Base-by-base conservation (phyloP, 768 basidiomycete genomes). In the Agaricus bisporus region DNA sequence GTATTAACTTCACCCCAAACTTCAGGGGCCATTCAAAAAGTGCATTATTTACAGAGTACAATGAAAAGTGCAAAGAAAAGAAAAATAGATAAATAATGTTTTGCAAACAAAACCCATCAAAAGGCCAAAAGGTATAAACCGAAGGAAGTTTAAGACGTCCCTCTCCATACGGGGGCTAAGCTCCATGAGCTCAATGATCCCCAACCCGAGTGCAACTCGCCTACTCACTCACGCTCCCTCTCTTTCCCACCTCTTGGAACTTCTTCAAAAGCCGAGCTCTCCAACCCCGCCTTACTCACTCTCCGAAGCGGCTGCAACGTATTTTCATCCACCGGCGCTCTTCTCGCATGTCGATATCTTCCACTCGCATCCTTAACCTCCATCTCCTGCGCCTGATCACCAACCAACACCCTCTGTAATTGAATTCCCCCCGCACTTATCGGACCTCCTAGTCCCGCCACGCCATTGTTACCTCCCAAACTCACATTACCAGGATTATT, bases 231-330 rank as follows among this genome's bases (percentile, higher is more conserved):
- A 11, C 26, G 41, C 52, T 45, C 51, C 51, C 18, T 52, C 20
- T 45, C 51, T 20, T 43, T 43, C 42, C 47, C 51, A 11, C 48
- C 54, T 22, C 29, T 55, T 37, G 54, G 48, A 10, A 54, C 25
- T 28, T 54, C 46, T 18, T 52, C 59, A 59, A 70, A 72, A 25
- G 63, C 62, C 26, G 75, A 77, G 63, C 83, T 91, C 73, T 97
- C 94, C 58, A 97, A 69, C 29, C 94, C 94, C 5, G 94, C 93
- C 70, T 97, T 97, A 66, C 90, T 93, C 56, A 93, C 93, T 58
- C 94, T 75, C 56, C 94, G 73, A 77, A 89, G 77, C 25, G 94
- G 94, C 66, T 95, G 93, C 58, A 95, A 68, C 35, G 94, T 95
- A 41, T 73, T 85, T 68, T 91, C 87, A 63, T 95, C 80, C 25